A percentile compares a stretch with the other conserved stretches of the same genome.
phyloP scores from a whole-genome alignment of 768 basidiomycete genomes.

The Fomitopsis serialis region DNA sequence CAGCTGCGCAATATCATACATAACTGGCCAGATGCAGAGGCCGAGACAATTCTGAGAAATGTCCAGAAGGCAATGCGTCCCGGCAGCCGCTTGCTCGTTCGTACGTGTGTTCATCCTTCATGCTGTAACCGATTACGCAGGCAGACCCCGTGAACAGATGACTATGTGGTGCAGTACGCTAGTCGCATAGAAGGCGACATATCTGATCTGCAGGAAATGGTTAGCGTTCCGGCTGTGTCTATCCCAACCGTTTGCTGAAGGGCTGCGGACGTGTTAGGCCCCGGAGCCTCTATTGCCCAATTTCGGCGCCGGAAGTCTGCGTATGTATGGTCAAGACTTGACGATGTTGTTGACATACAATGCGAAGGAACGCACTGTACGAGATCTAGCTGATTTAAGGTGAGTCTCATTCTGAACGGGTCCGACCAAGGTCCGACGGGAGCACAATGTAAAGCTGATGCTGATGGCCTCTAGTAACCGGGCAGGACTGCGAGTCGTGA shows the following conservation, averaged over 20 bases:
- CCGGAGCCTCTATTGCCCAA: slow-evolving; percentile 44
- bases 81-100: slow-evolving; percentile 30
- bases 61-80: slow-evolving; percentile 32
- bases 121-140: no score
- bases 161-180: slow-evolving; percentile 30
- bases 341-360: slow-evolving; percentile 41
- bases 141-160: slow-evolving; percentile 26
- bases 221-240: no score
- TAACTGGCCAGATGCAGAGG: slow-evolving; percentile 36
- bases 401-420: background rate
- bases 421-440: background rate
- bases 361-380: slow-evolving; percentile 36
- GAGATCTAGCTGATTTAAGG: slow-evolving; percentile 34
- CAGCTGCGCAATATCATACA: slow-evolving; percentile 35
- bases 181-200: background rate
- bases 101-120: no score
- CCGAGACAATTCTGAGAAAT: slow-evolving; percentile 30
- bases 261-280: slow-evolving; percentile 19
- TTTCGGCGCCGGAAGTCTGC: slow-evolving; percentile 36
- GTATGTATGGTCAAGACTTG: slow-evolving; percentile 39
- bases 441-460: no score
- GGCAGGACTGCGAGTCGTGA: slow-evolving; percentile 31
- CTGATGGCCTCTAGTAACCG: slow-evolving; percentile 1
- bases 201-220: background rate
- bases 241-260: no score